Conservation (phyloP, 192 early-diverging fungal genomes). For the Rhizophagus clarus region DNA sequence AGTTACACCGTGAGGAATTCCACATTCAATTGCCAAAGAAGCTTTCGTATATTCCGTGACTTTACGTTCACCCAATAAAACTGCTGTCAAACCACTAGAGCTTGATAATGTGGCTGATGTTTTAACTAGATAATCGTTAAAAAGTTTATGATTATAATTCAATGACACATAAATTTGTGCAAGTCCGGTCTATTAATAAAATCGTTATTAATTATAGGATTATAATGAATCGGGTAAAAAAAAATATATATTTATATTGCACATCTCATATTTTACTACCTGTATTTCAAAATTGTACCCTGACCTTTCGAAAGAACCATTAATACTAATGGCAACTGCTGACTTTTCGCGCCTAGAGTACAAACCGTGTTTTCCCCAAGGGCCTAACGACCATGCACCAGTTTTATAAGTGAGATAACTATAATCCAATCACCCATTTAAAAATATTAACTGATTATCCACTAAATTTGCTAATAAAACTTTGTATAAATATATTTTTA, state of each 20-base stretch:
- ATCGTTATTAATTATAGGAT: neutral
- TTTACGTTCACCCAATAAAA: constrained; percentile 58
- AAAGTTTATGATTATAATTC: constrained; percentile 51
- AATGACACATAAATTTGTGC: constrained; percentile 51
- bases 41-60: constrained; percentile 56
- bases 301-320: constrained; percentile 45
- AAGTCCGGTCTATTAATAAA: constrained; percentile 50
- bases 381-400: constrained; percentile 69
- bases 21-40: constrained; percentile 61
- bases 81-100: constrained; percentile 47
- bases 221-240: neutral
- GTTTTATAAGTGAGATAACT: constrained; percentile 78
- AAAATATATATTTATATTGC: neutral
- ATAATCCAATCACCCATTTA: constrained; percentile 36
- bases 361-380: constrained; percentile 58
- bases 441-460: neutral
- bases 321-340: constrained; percentile 54
- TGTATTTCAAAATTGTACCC: constrained; percentile 54
- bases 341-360: constrained; percentile 47
- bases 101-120: constrained; percentile 52
- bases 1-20: constrained; percentile 59
- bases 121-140: constrained; percentile 46
- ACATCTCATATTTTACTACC: constrained; percentile 25
- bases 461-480: neutral
- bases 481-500: neutral